phyloP scores from a whole-genome alignment of 371 early-diverging fungal species.

The Apophysomyces sp. region DNA sequence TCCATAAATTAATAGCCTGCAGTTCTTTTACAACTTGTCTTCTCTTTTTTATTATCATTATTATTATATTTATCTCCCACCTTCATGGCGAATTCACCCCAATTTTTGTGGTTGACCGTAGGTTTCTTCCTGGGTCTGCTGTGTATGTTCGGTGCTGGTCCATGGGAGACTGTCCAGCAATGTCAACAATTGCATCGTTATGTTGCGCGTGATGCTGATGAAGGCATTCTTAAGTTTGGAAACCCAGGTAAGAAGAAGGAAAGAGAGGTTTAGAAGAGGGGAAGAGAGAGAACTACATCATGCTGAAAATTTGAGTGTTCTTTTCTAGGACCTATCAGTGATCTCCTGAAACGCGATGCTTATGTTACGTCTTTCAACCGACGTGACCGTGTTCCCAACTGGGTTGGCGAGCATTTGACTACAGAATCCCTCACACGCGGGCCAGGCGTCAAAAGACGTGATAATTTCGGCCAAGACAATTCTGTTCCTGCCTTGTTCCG shows the following conservation, averaged over 20 bases:
- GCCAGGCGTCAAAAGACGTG: conserved; percentile 53
- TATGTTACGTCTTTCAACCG: conserved; percentile 69
- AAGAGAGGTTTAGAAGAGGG: no score
- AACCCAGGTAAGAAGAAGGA: conserved; percentile 48
- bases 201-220: background rate
- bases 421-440: conserved; percentile 51
- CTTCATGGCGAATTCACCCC: conserved; percentile 7
- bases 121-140: conserved; percentile 28
- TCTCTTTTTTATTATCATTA: no score
- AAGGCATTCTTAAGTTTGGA: conserved; percentile 33
- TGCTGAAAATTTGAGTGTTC: no score
- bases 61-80: no score
- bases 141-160: conserved; percentile 8
- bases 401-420: conserved; percentile 83
- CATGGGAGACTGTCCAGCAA: background rate
- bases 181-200: background rate
- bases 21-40: no score
- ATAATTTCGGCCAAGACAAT: conserved; percentile 62
- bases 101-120: conserved; percentile 12
- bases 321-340: conserved; percentile 44
- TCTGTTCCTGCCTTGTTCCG: conserved; percentile 61
- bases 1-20: no score
- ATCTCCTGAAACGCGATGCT: conserved; percentile 45
- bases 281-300: no score
- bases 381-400: conserved; percentile 74